Evolutionary conservation across 768 basidiomycete genomes (phyloP).

Genomic region (Suillus bovinus): DNA sequence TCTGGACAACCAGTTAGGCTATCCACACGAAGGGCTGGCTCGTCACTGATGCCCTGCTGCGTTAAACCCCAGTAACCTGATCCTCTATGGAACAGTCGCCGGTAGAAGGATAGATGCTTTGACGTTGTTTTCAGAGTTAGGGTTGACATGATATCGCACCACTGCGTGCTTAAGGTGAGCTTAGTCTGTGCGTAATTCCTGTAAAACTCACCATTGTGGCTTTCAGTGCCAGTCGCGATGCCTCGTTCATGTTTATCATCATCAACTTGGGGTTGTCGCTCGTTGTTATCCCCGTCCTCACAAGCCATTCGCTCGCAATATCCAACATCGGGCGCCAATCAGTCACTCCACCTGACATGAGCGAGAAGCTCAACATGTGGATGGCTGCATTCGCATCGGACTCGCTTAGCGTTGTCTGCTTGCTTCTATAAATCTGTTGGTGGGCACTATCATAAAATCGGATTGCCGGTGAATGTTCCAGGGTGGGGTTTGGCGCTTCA

Average conservation of each 20-base stretch:
- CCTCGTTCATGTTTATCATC: conserved; percentile 53
- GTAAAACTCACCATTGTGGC: conserved; percentile 63
- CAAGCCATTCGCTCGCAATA: conserved; percentile 77
- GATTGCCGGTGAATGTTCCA: conserved; percentile 58
- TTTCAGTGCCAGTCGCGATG: conserved; percentile 64
- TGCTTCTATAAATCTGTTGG: conserved; percentile 58
- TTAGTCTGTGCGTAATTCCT: neutral
- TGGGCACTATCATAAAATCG: conserved; percentile 72
- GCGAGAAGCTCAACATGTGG: conserved; percentile 73
- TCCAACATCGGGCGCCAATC: conserved; percentile 73
- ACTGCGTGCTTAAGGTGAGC: conserved; percentile 43
- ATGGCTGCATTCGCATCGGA: conserved; percentile 77
- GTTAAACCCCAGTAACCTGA: conserved; percentile 45
- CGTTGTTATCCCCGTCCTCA: conserved; percentile 58
- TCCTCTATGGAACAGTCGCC: conserved; percentile 58
- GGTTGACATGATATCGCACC: conserved; percentile 76
- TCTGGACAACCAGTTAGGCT: conserved; percentile 76
- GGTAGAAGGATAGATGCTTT: conserved; percentile 65
- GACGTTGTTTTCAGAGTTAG: conserved; percentile 61
- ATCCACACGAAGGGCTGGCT: conserved; percentile 61
- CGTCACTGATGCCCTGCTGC: conserved; percentile 31
- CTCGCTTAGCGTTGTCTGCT: conserved; percentile 56
- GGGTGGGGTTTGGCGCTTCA: conserved; percentile 51
- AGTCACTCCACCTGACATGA: conserved; percentile 64
- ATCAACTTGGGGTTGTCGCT: conserved; percentile 65